A percentile compares a stretch with the other conserved stretches of the same genome.
These are phyloP conservation scores for Cylindrotheca closterium DNA, from an alignment of 108 stramenopile species.

Conservation along the genomic window DNA sequence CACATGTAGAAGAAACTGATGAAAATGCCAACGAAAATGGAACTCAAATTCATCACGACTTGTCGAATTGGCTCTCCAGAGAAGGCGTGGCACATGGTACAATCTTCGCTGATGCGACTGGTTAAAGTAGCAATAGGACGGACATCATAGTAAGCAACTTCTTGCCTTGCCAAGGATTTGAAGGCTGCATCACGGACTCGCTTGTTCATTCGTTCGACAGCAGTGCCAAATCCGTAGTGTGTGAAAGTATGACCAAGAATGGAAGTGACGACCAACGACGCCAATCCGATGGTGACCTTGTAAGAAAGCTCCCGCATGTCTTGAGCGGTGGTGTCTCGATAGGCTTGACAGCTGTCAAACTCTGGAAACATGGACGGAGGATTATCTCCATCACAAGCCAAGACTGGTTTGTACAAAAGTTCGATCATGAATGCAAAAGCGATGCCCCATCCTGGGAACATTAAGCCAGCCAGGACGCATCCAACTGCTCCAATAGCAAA, in stretches of 20 bases:
- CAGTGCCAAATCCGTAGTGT: constrained; percentile 60
- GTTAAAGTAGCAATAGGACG: constrained; percentile 52
- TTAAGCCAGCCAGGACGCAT: constrained; percentile 46
- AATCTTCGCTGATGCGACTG: constrained; percentile 61
- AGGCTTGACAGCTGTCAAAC: constrained; percentile 43
- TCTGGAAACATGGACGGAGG: constrained; percentile 2
- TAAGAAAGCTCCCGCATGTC: constrained; percentile 40
- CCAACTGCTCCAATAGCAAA: constrained; percentile 49
- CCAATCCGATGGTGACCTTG: constrained; percentile 27
- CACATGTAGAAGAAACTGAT: constrained; percentile 70
- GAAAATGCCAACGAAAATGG: constrained; percentile 55
- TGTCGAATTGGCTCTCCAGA: constrained; percentile 61
- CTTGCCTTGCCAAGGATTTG: constrained; percentile 41
- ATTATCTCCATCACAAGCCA: constrained; percentile 19
- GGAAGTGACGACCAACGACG: constrained; percentile 26
- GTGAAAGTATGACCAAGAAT: constrained; percentile 49
- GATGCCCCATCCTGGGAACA: constrained; percentile 61
- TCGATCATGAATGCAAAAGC: constrained; percentile 61
- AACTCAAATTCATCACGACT: constrained; percentile 42
- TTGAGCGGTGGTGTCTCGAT: constrained; percentile 32
- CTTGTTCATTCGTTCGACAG: constrained; percentile 62
- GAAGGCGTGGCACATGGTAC: constrained; percentile 58
- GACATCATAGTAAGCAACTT: constrained; percentile 51
- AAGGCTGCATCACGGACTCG: constrained; percentile 62
- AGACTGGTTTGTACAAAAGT: constrained; percentile 38